Evolutionary conservation across 208 protist genomes (phyloP), one percentile per base, ranked within the genome.

Genomic region (Kentomonas sorsogonicus): DNA sequence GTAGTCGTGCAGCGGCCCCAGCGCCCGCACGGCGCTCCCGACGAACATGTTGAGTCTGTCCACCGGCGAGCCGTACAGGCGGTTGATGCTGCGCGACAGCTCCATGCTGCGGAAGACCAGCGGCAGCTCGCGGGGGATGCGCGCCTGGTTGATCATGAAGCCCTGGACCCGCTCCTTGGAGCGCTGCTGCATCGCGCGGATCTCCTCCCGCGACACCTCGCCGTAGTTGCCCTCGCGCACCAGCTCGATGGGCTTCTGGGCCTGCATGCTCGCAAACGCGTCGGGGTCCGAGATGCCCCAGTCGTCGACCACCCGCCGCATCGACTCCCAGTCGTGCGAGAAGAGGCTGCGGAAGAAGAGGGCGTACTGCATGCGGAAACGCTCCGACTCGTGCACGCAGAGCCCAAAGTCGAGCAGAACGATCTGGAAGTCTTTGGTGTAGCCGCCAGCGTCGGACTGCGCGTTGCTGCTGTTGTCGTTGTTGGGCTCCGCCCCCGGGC

Each of bases 31-130:
- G 9, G 87, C 82, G 2, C 72, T 58, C 23, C 67, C 52, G 20
- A 86, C 79, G 45, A 94, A 79, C 69, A 91, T 86, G 61, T 89
- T 88, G 31, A 91, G 56, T 20, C 79, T 77, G 47, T 90, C 91
- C 16, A 94, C 51, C 16, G 83, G 87, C 1, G 81, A 85, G 25
- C 77, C 81, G 60, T 91, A 91, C 27, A 87, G 69, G 20, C 82
- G 79, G 69, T 94, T 94, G 30, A 90, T 44, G 48, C 78, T 66
- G 40, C 83, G 83, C 23, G 91, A 60, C 66, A 94, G 83, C 44
- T 94, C 82, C 31, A 94, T 78, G 26, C 81, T 72, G 22, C 87
- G 74, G 0, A 73, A 71, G 36, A 91, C 79, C 53, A 94, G 67
- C 2, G 78, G 66, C 5, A 94, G 63, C 53, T 94, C 87, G 41